phyloP scores from a whole-genome alignment of 306 rosid species.

The Medicago arabica region DNA sequence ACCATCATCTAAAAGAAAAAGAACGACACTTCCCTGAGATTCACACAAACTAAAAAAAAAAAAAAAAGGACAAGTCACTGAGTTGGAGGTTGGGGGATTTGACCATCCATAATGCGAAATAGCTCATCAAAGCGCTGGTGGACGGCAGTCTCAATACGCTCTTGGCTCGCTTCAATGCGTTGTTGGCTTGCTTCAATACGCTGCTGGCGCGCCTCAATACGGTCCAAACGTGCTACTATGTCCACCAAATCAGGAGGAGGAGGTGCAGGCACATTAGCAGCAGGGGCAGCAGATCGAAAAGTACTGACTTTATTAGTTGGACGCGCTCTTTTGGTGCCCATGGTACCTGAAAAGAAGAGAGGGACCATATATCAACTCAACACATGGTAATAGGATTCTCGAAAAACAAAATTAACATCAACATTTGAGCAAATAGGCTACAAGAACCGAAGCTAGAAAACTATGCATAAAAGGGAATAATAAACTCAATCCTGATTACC shows the following conservation, averaged over 20 bases:
- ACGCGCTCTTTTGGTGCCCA: conserved; percentile 30
- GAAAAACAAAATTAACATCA: neutral
- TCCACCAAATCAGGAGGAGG: conserved; percentile 34
- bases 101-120: conserved; percentile 6
- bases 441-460: neutral
- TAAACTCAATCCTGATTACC: neutral
- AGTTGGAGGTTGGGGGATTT: conserved; percentile 6
- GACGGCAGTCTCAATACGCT: conserved; percentile 21
- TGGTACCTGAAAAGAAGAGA: conserved; percentile 25
- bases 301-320: conserved; percentile 19
- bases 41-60: neutral
- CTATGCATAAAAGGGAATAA: neutral
- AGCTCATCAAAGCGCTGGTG: conserved; percentile 32
- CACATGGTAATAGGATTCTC: neutral
- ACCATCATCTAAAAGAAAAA: conserved; percentile 13
- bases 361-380: neutral
- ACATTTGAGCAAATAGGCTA: neutral
- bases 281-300: conserved; percentile 16
- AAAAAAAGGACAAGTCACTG: neutral
- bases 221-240: conserved; percentile 26
- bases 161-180: conserved; percentile 21
- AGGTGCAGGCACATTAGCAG: conserved; percentile 2
- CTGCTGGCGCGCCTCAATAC: conserved; percentile 23
- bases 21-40: conserved; percentile 14
- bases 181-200: conserved; percentile 23